Evolutionary conservation across 257 asterid genomes (phyloP).

Genomic region (Solanum megistacrolobum): DNA sequence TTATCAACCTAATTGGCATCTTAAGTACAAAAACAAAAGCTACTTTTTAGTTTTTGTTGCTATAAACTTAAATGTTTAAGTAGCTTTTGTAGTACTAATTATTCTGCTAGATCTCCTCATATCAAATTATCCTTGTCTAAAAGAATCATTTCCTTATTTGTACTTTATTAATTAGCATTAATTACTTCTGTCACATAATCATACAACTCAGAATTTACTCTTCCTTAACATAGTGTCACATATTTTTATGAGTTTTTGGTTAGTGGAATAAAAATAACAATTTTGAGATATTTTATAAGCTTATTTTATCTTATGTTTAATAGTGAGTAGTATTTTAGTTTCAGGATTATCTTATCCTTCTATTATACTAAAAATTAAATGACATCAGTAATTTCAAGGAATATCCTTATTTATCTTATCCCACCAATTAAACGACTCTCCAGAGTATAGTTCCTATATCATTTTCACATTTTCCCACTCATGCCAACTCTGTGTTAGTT

Average conservation of each 20-base stretch:
- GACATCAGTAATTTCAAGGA: not conserved
- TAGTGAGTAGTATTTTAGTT: no score
- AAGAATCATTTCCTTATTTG: not conserved
- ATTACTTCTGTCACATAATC: not conserved
- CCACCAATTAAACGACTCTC: not conserved
- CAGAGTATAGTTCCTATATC: not conserved
- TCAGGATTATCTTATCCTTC: no score
- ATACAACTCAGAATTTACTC: not conserved
- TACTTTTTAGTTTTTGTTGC: not conserved
- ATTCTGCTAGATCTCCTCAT: not conserved
- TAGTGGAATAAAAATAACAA: not conserved
- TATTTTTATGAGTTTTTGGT: not conserved
- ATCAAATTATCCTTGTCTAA: not conserved
- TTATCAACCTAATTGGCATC: not conserved
- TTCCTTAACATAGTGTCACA: not conserved
- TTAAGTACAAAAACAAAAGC: not conserved
- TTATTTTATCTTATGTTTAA: no score
- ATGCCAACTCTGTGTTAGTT: not conserved
- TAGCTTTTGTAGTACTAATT: not conserved
- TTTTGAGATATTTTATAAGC: not conserved
- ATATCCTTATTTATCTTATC: not conserved
- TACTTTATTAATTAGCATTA: not conserved
- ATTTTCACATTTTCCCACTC: not conserved
- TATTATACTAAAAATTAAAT: no score
- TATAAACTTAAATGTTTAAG: not conserved